These are phyloP conservation scores for Lactarius vividus DNA, from an alignment of 768 basidiomycete species.

Conservation along the genomic window DNA sequence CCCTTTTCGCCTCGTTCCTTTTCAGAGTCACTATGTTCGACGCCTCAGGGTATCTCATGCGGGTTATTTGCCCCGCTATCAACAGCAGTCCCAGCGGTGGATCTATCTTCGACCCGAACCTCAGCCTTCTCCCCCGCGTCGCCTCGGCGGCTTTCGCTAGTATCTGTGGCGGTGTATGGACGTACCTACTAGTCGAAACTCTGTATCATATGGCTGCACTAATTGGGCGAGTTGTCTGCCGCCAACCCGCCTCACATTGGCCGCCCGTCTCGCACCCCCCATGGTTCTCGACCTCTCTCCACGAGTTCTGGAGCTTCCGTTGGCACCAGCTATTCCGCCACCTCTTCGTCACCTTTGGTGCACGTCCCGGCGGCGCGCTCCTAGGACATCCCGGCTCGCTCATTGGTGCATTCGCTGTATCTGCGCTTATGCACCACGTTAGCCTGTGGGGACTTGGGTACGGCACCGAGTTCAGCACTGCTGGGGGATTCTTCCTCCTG, in stretches of 20 bases:
- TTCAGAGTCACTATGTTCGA: constrained; percentile 6
- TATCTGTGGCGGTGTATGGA: constrained; percentile 13
- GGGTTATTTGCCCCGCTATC: constrained; percentile 1
- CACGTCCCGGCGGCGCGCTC: constrained; percentile 35
- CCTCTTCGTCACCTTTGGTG: constrained; percentile 35
- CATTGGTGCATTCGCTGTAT: constrained; percentile 57
- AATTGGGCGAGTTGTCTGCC: not conserved
- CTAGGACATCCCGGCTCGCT: constrained; percentile 30
- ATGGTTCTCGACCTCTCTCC: constrained; percentile 34
- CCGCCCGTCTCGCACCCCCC: too few species aligned
- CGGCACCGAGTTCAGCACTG: constrained; percentile 47
- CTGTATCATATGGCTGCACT: constrained; percentile 29
- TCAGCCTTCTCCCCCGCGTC: not conserved
- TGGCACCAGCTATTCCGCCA: constrained; percentile 29
- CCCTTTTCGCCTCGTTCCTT: not conserved
- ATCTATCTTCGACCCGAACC: too few species aligned
- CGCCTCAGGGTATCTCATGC: not conserved
- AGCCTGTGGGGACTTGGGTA: constrained; percentile 59
- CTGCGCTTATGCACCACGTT: constrained; percentile 55
- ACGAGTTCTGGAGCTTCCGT: constrained; percentile 39
- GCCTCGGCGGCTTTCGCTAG: not conserved
- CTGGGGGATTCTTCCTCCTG: constrained; percentile 52
- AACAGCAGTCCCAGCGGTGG: not conserved
- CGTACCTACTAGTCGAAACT: constrained; percentile 14
- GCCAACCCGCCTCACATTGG: too few species aligned